Evolutionary conservation across 2,329 filamentous ascomycete genomes (phyloP).

Genomic region (Colletotrichum sansevieriae): DNA sequence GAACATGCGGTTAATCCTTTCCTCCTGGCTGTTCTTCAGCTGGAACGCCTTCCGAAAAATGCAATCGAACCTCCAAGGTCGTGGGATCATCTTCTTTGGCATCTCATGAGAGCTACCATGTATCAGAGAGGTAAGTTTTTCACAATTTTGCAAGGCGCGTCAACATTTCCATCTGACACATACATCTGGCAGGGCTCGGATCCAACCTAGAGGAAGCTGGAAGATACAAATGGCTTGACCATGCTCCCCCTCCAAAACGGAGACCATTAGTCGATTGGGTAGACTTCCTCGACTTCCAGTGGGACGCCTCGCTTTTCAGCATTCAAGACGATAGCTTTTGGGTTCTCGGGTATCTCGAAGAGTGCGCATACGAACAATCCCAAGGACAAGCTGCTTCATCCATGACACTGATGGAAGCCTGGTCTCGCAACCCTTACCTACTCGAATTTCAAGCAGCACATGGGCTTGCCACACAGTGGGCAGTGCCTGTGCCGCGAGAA

Average conservation of each 20-base stretch:
- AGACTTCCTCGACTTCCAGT: neutral
- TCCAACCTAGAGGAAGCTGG: neutral
- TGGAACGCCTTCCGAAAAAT: neutral
- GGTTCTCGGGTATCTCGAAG: constrained; percentile 4
- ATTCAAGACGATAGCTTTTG: neutral
- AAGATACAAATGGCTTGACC: neutral
- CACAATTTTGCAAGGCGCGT: neutral
- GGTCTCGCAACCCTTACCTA: constrained; percentile 8
- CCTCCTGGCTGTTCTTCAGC: neutral
- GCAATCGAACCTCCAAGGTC: constrained; percentile 4
- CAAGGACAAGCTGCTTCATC: neutral
- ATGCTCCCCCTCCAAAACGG: neutral
- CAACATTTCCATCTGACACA: neutral
- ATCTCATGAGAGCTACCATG: constrained; percentile 4
- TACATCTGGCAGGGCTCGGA: neutral
- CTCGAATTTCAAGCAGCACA: neutral
- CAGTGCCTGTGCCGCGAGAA: neutral
- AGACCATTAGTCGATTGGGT: constrained; percentile 1
- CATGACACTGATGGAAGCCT: neutral
- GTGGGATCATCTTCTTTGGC: constrained; percentile 15
- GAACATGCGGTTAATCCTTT: neutral
- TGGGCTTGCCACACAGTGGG: neutral
- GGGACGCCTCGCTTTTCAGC: neutral
- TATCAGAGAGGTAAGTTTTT: neutral
- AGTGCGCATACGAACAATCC: neutral